These are phyloP conservation scores for Trichophyton rubrum DNA, from an alignment of 2,329 filamentous ascomycete genomes.

Conservation along the genomic window DNA sequence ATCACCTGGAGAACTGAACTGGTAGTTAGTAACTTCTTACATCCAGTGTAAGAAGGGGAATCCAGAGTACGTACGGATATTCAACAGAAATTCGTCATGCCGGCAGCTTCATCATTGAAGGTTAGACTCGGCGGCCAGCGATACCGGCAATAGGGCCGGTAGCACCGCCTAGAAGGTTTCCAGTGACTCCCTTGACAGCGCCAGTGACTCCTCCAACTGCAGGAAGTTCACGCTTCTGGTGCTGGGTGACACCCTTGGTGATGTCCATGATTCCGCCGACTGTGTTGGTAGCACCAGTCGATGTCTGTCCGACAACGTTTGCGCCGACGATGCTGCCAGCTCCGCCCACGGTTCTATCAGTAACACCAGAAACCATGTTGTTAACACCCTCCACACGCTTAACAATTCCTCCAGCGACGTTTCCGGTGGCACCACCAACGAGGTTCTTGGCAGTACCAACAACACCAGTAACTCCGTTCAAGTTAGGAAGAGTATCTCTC, in stretches of 20 bases:
- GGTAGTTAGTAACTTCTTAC: not conserved
- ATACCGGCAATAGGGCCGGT: not conserved
- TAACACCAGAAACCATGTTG: not conserved
- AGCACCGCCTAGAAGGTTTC: not conserved
- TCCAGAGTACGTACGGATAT: not conserved
- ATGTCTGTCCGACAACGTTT: not conserved
- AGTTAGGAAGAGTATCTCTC: not conserved
- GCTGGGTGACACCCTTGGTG: not conserved
- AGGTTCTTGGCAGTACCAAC: not conserved
- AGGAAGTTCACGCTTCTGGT: not conserved
- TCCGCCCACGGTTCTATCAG: not conserved
- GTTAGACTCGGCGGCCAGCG: not conserved
- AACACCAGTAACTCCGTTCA: not conserved
- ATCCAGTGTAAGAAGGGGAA: not conserved
- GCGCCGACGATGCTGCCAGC: not conserved
- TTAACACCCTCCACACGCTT: not conserved
- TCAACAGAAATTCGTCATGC: not conserved
- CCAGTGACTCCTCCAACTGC: not conserved
- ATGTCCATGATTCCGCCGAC: not conserved
- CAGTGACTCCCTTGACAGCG: not conserved
- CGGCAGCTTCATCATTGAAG: not conserved
- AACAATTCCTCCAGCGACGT: not conserved
- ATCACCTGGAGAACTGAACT: not conserved
- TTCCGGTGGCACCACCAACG: not conserved
- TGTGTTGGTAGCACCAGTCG: not conserved